Conservation (phyloP, 179 eudicot genomes). For the Silene noctiflora region DNA sequence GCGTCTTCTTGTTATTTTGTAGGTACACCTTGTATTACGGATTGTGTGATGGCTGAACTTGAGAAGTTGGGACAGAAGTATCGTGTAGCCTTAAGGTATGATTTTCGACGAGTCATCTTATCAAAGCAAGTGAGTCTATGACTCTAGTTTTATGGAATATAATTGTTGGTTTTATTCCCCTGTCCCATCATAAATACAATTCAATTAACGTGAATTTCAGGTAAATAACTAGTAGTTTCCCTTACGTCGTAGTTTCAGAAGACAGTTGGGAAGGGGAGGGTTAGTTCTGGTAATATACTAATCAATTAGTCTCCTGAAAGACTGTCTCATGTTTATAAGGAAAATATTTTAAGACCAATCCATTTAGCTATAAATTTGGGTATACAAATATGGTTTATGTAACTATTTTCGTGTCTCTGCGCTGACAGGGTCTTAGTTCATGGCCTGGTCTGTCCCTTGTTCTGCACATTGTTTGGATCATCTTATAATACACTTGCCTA, state of each 20-base stretch:
- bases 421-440: too few relatives aligned
- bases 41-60: slow-evolving; percentile 98
- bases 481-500: not conserved
- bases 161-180: not conserved
- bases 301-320: not conserved
- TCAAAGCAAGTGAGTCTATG: too few relatives aligned
- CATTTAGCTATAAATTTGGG: not conserved
- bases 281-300: not conserved
- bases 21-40: slow-evolving; percentile 98
- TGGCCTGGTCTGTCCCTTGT: not conserved
- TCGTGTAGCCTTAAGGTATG: slow-evolving; percentile 84
- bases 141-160: too few relatives aligned
- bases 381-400: not conserved
- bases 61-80: slow-evolving; percentile 94
- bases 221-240: not conserved
- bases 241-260: not conserved
- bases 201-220: not conserved
- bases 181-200: not conserved
- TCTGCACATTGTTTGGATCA: not conserved
- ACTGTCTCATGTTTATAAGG: too few relatives aligned
- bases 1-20: not conserved
- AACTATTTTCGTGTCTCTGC: not conserved
- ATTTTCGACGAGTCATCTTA: too few relatives aligned
- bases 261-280: too few relatives aligned
- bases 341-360: too few relatives aligned